Evolutionary conservation across 306 rosid species (phyloP), one percentile per base, ranked within the genome.

Genomic region (Prunus campanulata): DNA sequence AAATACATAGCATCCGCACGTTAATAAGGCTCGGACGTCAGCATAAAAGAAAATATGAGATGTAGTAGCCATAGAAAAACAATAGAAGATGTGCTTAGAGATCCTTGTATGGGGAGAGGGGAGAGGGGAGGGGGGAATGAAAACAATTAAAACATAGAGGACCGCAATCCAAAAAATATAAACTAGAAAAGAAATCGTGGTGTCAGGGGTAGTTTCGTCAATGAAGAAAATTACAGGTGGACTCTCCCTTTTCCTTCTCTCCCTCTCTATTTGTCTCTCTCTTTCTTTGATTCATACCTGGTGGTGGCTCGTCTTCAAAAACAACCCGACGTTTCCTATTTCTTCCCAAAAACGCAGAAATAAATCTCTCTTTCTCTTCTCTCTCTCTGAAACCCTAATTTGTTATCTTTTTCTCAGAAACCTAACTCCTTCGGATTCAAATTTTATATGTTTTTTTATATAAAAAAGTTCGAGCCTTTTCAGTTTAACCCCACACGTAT

Each of bases 381-480:
- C 50, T 39, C 8, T 66, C 14, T 39, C 27, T 1, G 46, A 47
- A 72, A 44, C 77, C 77, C 77, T 72, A 56, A 22, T 57, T 72
- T 2, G 2, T 16, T n/a, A 4, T 2, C 27, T 29, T 27, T 11
- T 19, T 19, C 49, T 9, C 69, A 35, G 11, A 62, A 65, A 1
- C 24, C 69, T 14, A 65, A 35, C 6, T 18, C 5, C 19, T 60
- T 5, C 15, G 2, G 46, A 32, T 35, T 35, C 24, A 19, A 35
- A 39, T 39, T 39, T 25, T 61, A 2, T 61, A 0, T 59, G 7
- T 24, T 5, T 61, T 29, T 27, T 25, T 24, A 25, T 15, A 13
- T 49, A 49, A 39, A 39, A 7, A 39, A 39, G 9, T 13, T 49
- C 4, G 4, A 49, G 19, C 54, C 54, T 24, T n/a, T 71, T 52